Base-by-base conservation (phyloP, 257 asterid genomes). In the Nicotiana otophora region DNA sequence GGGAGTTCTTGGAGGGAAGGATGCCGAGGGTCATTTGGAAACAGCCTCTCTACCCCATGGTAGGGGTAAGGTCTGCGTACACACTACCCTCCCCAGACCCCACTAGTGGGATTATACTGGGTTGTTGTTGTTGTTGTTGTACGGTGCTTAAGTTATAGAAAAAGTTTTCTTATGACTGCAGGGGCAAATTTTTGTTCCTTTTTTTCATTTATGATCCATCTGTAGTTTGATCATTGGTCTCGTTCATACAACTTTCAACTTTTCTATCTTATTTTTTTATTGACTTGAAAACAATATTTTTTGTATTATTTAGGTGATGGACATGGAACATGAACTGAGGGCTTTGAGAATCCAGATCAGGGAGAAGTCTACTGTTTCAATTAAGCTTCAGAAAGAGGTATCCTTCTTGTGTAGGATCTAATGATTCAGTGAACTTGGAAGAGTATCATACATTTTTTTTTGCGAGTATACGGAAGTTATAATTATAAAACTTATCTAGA, bases 261-360 rank as follows among this genome's bases (percentile, higher is more conserved):
- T 5, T 16, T 61, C 42, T 10, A 63, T 19, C 74, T 76, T 80
- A 48, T 75, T 7, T 14, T 60, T 53, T 36, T 17, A 55, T 55
- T 76, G 46, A 77, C 81, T 66, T 76, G 42, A 48, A 46, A 36
- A 81, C 14, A 20, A 54, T 34, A 5, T 69, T 12, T 42, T 20
- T 55, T n/a, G 15, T 61, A 31, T 69, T 48, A 72, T 88, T 86
- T 81, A 96, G 99, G 98, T 96, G 60, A 92, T 90, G 84, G 99
- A 94, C 89, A 94, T 94, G 99, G 97, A 96, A 83, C 95, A 92
- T 64, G 98, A 96, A 84, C 92, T 96, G 76, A 92, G 92, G 74
- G 99, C 93, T 39, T 88, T 96, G 83, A 90, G 97, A 86, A 85
- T 89, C 83, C 98, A 92, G 85, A 93, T 94, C 70, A 86, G 88